Conservation (phyloP, 2,329 filamentous ascomycete species). For the Phaeosphaeriaceae sp. region DNA sequence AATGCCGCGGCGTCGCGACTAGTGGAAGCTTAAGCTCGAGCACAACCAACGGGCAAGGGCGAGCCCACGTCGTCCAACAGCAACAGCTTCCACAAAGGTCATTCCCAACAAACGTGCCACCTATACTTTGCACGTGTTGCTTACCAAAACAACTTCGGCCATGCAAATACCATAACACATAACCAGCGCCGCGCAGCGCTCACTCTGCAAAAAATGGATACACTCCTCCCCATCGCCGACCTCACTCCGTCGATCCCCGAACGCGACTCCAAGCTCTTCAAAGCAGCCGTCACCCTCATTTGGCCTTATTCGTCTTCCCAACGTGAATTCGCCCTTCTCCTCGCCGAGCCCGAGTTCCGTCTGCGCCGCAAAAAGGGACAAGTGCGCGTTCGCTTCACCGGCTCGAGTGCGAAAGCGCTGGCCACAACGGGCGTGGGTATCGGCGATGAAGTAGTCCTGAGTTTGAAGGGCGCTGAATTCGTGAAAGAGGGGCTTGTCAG, state of each 20-base stretch:
- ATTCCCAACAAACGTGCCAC: too few relatives aligned
- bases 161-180: constrained; percentile 11
- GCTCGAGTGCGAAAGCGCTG: constrained; percentile 72
- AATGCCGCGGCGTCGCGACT: background rate
- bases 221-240: constrained; percentile 37
- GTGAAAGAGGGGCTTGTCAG: constrained; percentile 59
- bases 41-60: too few relatives aligned
- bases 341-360: constrained; percentile 85
- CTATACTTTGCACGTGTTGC: too few relatives aligned
- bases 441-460: constrained; percentile 75
- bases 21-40: background rate
- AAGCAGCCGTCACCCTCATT: constrained; percentile 79
- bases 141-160: too few relatives aligned
- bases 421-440: constrained; percentile 73
- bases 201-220: constrained; percentile 32
- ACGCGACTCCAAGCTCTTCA: constrained; percentile 54
- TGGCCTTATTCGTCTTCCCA: constrained; percentile 90
- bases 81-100: too few relatives aligned
- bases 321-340: constrained; percentile 74
- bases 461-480: constrained; percentile 73
- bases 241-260: constrained; percentile 39
- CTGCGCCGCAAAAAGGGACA: constrained; percentile 79
- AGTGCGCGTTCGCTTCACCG: constrained; percentile 77
- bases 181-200: constrained; percentile 10
- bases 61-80: too few relatives aligned